A percentile compares a stretch with the other conserved stretches of the same genome.
Evolutionary conservation across 1,284 basidiomycete genomes (phyloP).

Genomic region (Ganoderma sp.): DNA sequence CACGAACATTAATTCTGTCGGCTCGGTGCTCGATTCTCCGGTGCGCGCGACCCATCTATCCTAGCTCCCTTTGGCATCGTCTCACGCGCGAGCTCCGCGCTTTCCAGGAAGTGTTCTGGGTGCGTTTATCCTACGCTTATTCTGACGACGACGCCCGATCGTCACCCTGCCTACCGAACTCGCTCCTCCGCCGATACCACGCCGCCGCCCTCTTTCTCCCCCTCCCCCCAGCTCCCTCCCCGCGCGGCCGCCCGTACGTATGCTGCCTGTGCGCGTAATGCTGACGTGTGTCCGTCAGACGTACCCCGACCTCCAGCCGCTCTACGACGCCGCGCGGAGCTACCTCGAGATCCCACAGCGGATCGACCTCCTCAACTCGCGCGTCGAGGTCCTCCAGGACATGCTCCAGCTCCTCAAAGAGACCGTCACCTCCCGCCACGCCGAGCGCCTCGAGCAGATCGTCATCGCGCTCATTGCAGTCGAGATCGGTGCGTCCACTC

Average conservation of each 20-base stretch:
- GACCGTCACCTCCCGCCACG: conserved; percentile 89
- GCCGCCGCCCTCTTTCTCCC: conserved; percentile 7
- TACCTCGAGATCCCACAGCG: conserved; percentile 96
- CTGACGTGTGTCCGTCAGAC: conserved; percentile 50
- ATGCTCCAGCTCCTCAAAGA: conserved; percentile 97
- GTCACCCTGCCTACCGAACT: conserved; percentile 4
- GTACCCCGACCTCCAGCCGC: conserved; percentile 92
- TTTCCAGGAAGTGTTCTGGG: conserved; percentile 90
- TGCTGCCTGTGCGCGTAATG: neutral
- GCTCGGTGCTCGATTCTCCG: conserved; percentile 93
- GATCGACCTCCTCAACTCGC: conserved; percentile 91
- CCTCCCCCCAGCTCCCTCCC: neutral
- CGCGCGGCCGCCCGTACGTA: neutral
- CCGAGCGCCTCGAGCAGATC: conserved; percentile 94
- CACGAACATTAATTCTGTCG: conserved; percentile 95
- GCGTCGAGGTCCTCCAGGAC: conserved; percentile 95
- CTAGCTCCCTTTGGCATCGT: conserved; percentile 2
- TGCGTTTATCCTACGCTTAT: conserved; percentile 42
- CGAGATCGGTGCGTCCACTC: conserved; percentile 69
- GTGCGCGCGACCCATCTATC: conserved; percentile 51
- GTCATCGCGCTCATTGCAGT: conserved; percentile 93
- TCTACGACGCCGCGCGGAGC: conserved; percentile 91
- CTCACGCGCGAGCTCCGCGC: conserved; percentile 15
- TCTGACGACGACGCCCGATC: conserved; percentile 8
- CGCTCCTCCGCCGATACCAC: conserved; percentile 3